Conservation (phyloP, 441 rosid species). For the Adansonia gregorii region DNA sequence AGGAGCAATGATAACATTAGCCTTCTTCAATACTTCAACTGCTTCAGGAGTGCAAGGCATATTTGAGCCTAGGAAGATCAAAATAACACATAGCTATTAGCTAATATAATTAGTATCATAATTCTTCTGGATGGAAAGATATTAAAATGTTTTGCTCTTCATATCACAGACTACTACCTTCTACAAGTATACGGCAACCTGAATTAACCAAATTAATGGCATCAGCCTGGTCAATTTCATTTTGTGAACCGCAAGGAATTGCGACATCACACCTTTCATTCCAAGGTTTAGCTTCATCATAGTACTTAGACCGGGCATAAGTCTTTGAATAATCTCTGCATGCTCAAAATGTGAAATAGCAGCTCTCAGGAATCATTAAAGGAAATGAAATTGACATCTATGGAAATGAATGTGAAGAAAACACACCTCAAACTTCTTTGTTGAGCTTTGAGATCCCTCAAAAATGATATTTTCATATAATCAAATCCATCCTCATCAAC, state of each 20-base stretch:
- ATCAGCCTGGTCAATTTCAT: slow-evolving; percentile 94
- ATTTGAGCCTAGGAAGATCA: slow-evolving; percentile 55
- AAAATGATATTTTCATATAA: slow-evolving; percentile 87
- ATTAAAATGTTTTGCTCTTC: slow-evolving; percentile 23
- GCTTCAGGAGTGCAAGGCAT: slow-evolving; percentile 99
- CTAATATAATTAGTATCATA: background rate
- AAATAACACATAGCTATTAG: slow-evolving; percentile 10
- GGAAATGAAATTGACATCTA: slow-evolving; percentile 17
- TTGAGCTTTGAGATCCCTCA: slow-evolving; percentile 95
- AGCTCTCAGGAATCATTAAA: slow-evolving; percentile 14
- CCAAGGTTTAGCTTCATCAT: slow-evolving; percentile 98
- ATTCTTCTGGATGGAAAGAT: slow-evolving; percentile 9
- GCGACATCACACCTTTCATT: slow-evolving; percentile 92
- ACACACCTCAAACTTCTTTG: slow-evolving; percentile 92
- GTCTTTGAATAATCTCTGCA: slow-evolving; percentile 98
- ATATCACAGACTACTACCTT: slow-evolving; percentile 59
- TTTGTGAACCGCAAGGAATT: slow-evolving; percentile 93
- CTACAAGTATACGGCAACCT: slow-evolving; percentile 86
- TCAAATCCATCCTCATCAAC: slow-evolving; percentile 99
- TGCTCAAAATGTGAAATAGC: slow-evolving; percentile 30
- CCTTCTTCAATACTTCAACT: slow-evolving; percentile 82
- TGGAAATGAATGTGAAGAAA: slow-evolving; percentile 13
- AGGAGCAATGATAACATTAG: slow-evolving; percentile 92
- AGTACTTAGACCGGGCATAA: slow-evolving; percentile 92
- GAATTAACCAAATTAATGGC: slow-evolving; percentile 89